Base-by-base conservation (phyloP, 495 filamentous ascomycete genomes). In the Penicillium desertorum region DNA sequence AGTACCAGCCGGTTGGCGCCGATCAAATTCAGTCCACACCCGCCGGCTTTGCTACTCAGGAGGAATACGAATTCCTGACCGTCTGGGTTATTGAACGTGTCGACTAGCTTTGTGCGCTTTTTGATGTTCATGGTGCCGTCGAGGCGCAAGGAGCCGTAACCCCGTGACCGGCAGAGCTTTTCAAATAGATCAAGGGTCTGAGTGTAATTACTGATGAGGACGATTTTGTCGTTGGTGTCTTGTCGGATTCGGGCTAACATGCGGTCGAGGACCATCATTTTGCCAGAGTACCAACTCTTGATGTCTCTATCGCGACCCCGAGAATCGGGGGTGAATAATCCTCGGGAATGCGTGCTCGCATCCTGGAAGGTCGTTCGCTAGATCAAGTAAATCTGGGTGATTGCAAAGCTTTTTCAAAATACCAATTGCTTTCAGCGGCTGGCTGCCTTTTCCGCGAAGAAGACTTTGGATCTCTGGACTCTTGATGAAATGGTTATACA, bases 371-470 rank as follows among this genome's bases (percentile, higher is more conserved):
- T 99, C 94, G 1, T 81, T 81, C 0, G 89, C 79, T 1, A 98
- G 82, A 59, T 91, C 86, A 11, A 99, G 83, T 19, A 99, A 83
- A 62, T 99, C 95, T 0, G 94, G 94, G 63, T 99, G 94, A 62
- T 99, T 99, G 81, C 94, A 99, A 27, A 99, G 84, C 64, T 99
- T 99, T 71, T 99, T 99, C 66, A 99, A 83, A 55, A 98, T 81
- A 14, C 89, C 89, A 66, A 99, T 99, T 7, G 94, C 94, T 66
- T 97, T 97, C 52, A 99, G 81, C 16, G 94, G 95, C 64, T 97
- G 93, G 44, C 91, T 96, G 41, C 92, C 94, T 73, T 98, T 98
- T 41, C 94, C 94, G 56, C 91, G 83, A 5, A 99, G 83, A 46
- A 99, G 78, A 34, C 87, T 90, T 67, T 92, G 90, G 71, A 99